Percentiles rank a stretch among this genome's conserved stretches.
phyloP scores from a whole-genome alignment of 352 stramenopile genomes.

The Globisporangium acanthophoron region DNA sequence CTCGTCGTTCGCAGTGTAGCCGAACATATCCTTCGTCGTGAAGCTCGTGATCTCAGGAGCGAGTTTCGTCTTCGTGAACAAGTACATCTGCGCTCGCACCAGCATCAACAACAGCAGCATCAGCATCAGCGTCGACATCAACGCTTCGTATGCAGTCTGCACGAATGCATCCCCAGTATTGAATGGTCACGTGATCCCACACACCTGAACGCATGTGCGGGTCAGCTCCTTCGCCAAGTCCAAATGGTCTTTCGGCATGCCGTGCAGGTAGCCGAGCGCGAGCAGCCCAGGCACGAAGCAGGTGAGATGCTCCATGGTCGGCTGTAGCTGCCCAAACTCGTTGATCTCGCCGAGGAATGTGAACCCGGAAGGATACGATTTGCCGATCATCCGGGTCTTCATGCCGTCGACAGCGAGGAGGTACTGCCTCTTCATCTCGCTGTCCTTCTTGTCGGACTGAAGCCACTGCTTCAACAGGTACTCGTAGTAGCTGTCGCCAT shows the following conservation, averaged over 20 bases:
- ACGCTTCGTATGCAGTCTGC: background rate
- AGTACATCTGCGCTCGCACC: constrained; percentile 61
- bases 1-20: constrained; percentile 9
- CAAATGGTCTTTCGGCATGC: constrained; percentile 48
- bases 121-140: background rate
- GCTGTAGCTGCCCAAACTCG: constrained; percentile 17
- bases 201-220: constrained; percentile 63
- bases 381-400: constrained; percentile 27
- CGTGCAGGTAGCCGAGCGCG: constrained; percentile 54
- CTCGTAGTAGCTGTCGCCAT: constrained; percentile 70
- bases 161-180: background rate
- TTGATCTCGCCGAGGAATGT: constrained; percentile 41
- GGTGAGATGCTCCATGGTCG: constrained; percentile 79
- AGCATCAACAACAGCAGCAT: background rate
- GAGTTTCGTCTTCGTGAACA: constrained; percentile 41
- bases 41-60: constrained; percentile 75
- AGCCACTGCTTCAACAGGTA: constrained; percentile 80
- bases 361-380: constrained; percentile 30
- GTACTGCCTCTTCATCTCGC: constrained; percentile 44
- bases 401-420: constrained; percentile 47
- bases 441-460: constrained; percentile 41
- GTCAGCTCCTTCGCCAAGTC: constrained; percentile 66
- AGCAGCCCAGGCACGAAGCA: constrained; percentile 87
- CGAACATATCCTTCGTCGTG: constrained; percentile 14
- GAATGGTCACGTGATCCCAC: background rate